A percentile compares a stretch with the other conserved stretches of the same genome.
Evolutionary conservation across 345 rosid genomes (phyloP).

Genomic region (Eucalyptus decipiens): DNA sequence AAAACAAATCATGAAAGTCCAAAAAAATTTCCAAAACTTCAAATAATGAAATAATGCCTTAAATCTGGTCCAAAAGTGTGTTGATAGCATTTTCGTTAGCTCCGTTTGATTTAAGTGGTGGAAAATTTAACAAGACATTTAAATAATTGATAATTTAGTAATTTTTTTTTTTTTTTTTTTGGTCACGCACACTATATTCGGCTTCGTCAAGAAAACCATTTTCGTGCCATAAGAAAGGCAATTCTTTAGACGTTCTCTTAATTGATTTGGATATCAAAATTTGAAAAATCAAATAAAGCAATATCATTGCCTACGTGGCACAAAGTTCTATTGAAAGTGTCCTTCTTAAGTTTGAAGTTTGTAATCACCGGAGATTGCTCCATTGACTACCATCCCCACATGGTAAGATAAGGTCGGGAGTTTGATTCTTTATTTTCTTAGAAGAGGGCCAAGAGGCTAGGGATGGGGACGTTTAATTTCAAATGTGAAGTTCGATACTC

Average conservation of each 20-base stretch:
- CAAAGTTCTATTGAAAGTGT: not conserved
- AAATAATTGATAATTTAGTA: not conserved
- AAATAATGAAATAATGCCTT: not conserved
- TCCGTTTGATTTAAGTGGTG: not conserved
- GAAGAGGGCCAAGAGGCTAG: fast-evolving
- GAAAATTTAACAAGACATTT: not conserved
- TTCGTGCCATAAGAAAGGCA: not conserved
- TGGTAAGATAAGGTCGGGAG: fast-evolving
- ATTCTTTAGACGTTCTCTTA: not conserved
- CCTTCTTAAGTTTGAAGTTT: fast-evolving
- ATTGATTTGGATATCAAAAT: not conserved
- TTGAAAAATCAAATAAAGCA: not conserved
- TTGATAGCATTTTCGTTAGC: not conserved
- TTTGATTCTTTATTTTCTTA: fast-evolving
- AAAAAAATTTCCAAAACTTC: not conserved
- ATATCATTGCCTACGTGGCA: not conserved
- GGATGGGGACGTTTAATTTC: fast-evolving
- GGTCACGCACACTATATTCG: not conserved
- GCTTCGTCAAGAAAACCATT: not conserved
- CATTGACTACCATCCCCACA: fast-evolving
- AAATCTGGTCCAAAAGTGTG: not conserved
- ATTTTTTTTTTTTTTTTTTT: not conserved
- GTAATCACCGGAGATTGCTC: fast-evolving
- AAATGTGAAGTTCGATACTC: fast-evolving
- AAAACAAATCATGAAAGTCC: not conserved